Evolutionary conservation across 2,329 filamentous ascomycete genomes (phyloP).

Genomic region (Thelonectria olida): DNA sequence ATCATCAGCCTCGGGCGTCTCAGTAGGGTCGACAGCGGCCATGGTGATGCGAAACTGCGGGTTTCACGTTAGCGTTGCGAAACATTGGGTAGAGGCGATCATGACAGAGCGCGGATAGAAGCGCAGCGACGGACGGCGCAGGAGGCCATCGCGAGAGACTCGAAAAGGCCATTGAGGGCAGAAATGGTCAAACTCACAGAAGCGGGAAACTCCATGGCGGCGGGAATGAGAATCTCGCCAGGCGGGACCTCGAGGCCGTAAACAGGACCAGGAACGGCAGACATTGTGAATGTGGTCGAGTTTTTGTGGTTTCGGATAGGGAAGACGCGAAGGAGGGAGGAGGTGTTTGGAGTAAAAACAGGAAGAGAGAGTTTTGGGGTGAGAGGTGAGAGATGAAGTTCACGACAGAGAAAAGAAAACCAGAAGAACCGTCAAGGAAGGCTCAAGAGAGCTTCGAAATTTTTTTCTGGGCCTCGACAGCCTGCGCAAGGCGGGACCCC

Average conservation of each 20-base stretch:
- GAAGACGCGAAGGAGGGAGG: constrained; percentile 10
- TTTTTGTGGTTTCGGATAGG: constrained; percentile 2
- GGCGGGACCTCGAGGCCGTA: constrained; percentile 93
- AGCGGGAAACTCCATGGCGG: constrained; percentile 80
- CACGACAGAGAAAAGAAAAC: constrained; percentile 32
- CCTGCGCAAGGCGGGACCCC: constrained; percentile 20
- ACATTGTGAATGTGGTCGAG: constrained; percentile 54
- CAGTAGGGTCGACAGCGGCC: constrained; percentile 94
- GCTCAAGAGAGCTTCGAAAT: constrained; percentile 43
- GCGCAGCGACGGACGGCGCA: constrained; percentile 2
- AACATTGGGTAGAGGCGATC: background rate
- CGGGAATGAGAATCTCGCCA: constrained; percentile 83
- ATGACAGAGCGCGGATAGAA: background rate
- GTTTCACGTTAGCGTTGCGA: constrained; percentile 29
- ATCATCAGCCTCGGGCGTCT: constrained; percentile 72
- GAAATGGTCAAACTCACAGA: constrained; percentile 69
- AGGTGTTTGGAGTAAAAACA: background rate
- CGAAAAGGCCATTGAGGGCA: background rate
- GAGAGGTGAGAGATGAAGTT: constrained; percentile 27
- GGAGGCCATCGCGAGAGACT: background rate
- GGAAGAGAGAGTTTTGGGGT: constrained; percentile 13
- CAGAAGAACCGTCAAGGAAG: constrained; percentile 25
- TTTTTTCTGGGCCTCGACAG: constrained; percentile 42
- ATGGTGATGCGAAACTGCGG: constrained; percentile 94
- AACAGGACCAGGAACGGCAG: constrained; percentile 76